A percentile compares a stretch with the other conserved stretches of the same genome.
Evolutionary conservation across 2,329 filamentous ascomycete species (phyloP).

Genomic region (Aspergillus spinulosporus): DNA sequence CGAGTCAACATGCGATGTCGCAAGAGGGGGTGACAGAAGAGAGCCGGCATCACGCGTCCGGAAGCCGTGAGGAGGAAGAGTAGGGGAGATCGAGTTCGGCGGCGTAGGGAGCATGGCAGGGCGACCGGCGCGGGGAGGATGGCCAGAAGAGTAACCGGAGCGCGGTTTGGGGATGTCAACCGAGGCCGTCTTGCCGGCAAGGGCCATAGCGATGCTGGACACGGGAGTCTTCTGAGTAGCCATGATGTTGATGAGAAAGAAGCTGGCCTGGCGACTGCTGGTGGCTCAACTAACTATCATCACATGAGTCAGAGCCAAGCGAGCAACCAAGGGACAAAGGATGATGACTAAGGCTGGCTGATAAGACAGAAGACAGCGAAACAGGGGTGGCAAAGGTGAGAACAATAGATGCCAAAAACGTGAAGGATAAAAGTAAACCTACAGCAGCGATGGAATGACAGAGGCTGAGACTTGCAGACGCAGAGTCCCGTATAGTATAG

Average conservation of each 20-base stretch:
- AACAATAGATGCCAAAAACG: not conserved
- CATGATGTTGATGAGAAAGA: conserved; percentile 37
- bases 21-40: conserved; percentile 44
- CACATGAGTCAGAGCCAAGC: conserved; percentile 26
- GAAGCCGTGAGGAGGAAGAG: conserved; percentile 76
- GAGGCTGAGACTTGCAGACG: conserved; percentile 17
- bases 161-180: conserved; percentile 52
- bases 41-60: conserved; percentile 58
- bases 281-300: conserved; percentile 24
- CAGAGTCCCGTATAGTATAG: conserved; percentile 15
- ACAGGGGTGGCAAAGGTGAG: not conserved
- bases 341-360: conserved; percentile 15
- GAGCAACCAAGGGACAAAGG: conserved; percentile 15
- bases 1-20: conserved; percentile 66
- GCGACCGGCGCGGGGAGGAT: conserved; percentile 32
- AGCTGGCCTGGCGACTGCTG: conserved; percentile 10
- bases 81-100: conserved; percentile 91
- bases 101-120: conserved; percentile 71
- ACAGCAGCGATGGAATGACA: conserved; percentile 17
- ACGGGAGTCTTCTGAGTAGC: conserved; percentile 39
- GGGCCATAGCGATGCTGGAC: conserved; percentile 52
- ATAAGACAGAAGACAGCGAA: conserved; percentile 8
- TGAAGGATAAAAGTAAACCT: conserved; percentile 10
- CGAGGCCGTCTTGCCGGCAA: conserved; percentile 52
- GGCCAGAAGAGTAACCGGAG: conserved; percentile 28